Conservation (phyloP, 2,329 filamentous ascomycete genomes). For the Colletotrichum australisinense region DNA sequence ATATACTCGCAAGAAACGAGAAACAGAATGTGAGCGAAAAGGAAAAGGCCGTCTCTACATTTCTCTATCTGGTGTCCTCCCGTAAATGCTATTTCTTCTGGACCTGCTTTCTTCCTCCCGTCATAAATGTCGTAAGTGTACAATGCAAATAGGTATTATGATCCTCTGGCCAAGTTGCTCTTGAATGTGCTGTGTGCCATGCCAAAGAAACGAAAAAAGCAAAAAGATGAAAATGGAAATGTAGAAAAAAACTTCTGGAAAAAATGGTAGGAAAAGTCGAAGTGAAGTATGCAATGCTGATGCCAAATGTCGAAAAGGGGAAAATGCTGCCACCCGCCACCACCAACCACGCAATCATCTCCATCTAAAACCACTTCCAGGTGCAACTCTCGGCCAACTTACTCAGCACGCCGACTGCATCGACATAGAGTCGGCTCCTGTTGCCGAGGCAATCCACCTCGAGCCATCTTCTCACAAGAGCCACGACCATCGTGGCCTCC, state of each 20-base stretch:
- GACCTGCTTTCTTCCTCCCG: not conserved
- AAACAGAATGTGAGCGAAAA: not conserved
- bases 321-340: not conserved
- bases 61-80: not conserved
- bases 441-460: slow-evolving; percentile 61
- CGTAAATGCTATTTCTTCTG: not conserved
- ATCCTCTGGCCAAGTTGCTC: not conserved
- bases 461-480: slow-evolving; percentile 58
- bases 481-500: slow-evolving; percentile 59
- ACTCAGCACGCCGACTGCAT: slow-evolving; percentile 63
- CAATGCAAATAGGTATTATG: slow-evolving; percentile 9
- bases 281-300: not conserved
- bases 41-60: not conserved
- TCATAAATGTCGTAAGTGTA: not conserved
- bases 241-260: not conserved
- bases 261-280: not conserved
- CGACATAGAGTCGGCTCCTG: slow-evolving; percentile 61
- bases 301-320: not conserved
- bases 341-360: not conserved
- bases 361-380: slow-evolving; percentile 34
- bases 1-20: not conserved
- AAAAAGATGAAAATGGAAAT: not conserved
- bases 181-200: not conserved
- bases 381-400: slow-evolving; percentile 58
- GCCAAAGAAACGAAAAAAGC: not conserved